phyloP scores from a whole-genome alignment of 2,329 filamentous ascomycete species.

The Diaporthe caulivora region DNA sequence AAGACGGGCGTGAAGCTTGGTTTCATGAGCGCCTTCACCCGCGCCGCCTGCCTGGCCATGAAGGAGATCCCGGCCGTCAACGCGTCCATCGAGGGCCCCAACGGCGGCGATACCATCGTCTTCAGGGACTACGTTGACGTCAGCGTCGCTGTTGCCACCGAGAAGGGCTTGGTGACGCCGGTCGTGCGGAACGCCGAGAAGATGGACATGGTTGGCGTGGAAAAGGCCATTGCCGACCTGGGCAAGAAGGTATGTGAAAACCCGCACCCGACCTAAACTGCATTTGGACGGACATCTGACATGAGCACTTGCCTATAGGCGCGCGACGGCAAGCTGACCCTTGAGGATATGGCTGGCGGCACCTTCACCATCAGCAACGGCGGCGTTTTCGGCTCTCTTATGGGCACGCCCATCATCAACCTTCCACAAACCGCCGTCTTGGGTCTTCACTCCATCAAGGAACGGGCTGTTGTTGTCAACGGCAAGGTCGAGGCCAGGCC shows the following conservation, averaged over 20 bases:
- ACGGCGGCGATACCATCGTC: conserved; percentile 96
- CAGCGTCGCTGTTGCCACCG: conserved; percentile 95
- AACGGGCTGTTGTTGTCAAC: conserved; percentile 88
- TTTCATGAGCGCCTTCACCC: conserved; percentile 99
- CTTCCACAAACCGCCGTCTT: conserved; percentile 92
- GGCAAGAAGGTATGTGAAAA: conserved; percentile 83
- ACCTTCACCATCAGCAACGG: conserved; percentile 99
- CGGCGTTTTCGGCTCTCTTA: conserved; percentile 95
- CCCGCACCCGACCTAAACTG: not conserved
- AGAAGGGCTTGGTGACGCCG: conserved; percentile 96
- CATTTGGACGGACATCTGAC: not conserved
- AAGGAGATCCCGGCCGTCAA: conserved; percentile 95
- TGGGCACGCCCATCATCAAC: conserved; percentile 99
- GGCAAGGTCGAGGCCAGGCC: conserved; percentile 95
- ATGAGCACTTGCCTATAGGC: conserved; percentile 66
- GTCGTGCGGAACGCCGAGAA: conserved; percentile 94
- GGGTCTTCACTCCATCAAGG: conserved; percentile 96
- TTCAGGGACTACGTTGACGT: conserved; percentile 99
- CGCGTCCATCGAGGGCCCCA: conserved; percentile 95
- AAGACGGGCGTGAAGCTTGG: conserved; percentile 97
- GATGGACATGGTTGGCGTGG: conserved; percentile 89
- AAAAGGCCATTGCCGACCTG: conserved; percentile 91
- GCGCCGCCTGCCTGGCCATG: conserved; percentile 91
- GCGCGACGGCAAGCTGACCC: conserved; percentile 94
- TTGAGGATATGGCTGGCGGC: conserved; percentile 98